A percentile compares a stretch with the other conserved stretches of the same genome.
Conservation (phyloP, 805 yeast species). For the Saccharomycopsis sp. region DNA sequence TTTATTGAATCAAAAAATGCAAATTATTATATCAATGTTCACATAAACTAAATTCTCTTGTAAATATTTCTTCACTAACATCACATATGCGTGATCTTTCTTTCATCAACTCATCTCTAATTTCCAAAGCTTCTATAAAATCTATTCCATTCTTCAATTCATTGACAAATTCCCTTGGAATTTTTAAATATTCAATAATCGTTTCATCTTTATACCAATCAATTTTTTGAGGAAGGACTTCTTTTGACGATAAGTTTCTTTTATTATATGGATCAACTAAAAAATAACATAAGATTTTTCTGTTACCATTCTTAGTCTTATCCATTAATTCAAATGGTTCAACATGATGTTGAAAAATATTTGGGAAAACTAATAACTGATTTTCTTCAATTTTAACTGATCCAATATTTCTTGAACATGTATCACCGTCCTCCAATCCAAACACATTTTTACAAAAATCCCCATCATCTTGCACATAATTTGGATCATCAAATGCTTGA, state of each 20-base stretch:
- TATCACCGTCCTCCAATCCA: conserved; percentile 26
- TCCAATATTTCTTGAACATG: conserved; percentile 23
- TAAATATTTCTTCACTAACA: background rate
- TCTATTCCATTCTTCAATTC: background rate
- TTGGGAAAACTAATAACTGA: conserved; percentile 30
- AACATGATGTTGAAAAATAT: conserved; percentile 30
- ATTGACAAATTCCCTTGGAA: background rate
- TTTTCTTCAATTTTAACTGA: conserved; percentile 23
- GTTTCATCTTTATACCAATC: conserved; percentile 25
- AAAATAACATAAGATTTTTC: conserved; percentile 32
- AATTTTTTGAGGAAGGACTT: conserved; percentile 31
- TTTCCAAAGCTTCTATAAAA: background rate
- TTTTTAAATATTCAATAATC: background rate
- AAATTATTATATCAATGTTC: background rate
- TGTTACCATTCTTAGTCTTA: conserved; percentile 27
- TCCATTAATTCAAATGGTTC: conserved; percentile 30
- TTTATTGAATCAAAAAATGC: too few relatives aligned
- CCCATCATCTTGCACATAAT: conserved; percentile 28
- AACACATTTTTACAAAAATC: conserved; percentile 22
- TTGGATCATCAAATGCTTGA: conserved; percentile 24
- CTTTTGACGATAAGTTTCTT: conserved; percentile 19
- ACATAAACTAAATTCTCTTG: background rate
- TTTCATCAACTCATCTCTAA: background rate
- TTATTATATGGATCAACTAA: conserved; percentile 26
- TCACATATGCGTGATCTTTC: background rate